Evolutionary conservation across 2,329 filamentous ascomycete species (phyloP), one percentile per base, ranked within the genome.

Genomic region (Meredithiella fracta): DNA sequence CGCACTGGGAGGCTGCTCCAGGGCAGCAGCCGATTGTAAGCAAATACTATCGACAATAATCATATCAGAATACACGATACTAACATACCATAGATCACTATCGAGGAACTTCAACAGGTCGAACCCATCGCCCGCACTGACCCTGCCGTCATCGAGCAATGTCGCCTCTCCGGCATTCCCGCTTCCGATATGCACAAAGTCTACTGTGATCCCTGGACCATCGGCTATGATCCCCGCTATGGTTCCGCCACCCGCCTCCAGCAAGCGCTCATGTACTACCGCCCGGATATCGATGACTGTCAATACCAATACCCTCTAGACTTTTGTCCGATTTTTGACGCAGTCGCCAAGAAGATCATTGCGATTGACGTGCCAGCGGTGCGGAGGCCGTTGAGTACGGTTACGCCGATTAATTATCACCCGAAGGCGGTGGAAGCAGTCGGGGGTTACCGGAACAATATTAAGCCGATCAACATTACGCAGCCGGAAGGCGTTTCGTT

Each of bases 141-240:
- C 65, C 79, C 86, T 14, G 85, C 84, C 63, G 88, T 95, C 59
- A 92, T 95, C 61, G 87, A 95, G 68, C 89, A 95, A 68, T 96
- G 90, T 64, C 78, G 77, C 5, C 77, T 95, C 59, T 78, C 88
- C 58, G 90, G 90, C 1, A 86, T 96, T 59, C 79, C 86, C 11
- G 76, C 75, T 57, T 76, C 85, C 62, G 86, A 94, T 59, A 95
- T 96, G 90, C 73, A 92, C 73, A 95, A 95, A 70, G 86, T 96
- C 51, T 95, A 94, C 72, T 94, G 89, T 68, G 90, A 96, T 66
- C 88, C 87, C 9, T 96, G 90, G 90, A 94, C 90, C 0, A 94
- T 96, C 67, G 90, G 90, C 51, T 94, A 88, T 65, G 90, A 96
- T 63, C 86, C 94, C 70, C 83, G 90, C 47, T 92, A 89, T 63